Conservation (phyloP, 768 basidiomycete genomes). For the Zangia roseola region DNA sequence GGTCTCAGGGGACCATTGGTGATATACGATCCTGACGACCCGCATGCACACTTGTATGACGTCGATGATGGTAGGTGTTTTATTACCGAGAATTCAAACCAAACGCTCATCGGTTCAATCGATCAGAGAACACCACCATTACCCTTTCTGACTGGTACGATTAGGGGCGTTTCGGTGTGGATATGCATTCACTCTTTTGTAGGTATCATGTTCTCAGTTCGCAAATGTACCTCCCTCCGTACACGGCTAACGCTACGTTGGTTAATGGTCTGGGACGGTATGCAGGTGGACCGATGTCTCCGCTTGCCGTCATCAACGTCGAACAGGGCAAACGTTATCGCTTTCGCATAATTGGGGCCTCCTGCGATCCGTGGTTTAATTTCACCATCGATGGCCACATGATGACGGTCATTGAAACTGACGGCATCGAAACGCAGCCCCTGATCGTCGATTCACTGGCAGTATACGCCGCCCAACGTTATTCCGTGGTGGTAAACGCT, state of each 20-base stretch:
- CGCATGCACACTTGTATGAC: constrained; percentile 38
- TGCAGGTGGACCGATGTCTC: constrained; percentile 21
- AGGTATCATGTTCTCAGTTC: constrained; percentile 19
- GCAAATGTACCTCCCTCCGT: constrained; percentile 7
- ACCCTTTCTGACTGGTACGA: constrained; percentile 35
- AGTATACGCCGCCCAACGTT: constrained; percentile 43
- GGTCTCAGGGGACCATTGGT: constrained; percentile 32
- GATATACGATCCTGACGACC: constrained; percentile 44
- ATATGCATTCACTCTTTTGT: constrained; percentile 8
- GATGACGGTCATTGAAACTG: constrained; percentile 41
- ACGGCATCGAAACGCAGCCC: constrained; percentile 39
- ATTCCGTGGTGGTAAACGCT: constrained; percentile 45
- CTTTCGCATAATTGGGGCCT: constrained; percentile 37
- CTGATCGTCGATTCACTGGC: constrained; percentile 36
- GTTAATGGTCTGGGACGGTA: constrained; percentile 41
- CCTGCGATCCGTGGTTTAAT: constrained; percentile 32
- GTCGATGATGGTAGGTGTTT: constrained; percentile 39
- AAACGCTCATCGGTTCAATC: not conserved
- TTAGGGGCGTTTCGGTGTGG: constrained; percentile 24
- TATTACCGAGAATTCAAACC: not conserved
- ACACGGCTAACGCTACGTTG: constrained; percentile 29
- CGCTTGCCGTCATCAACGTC: constrained; percentile 35
- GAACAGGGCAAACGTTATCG: constrained; percentile 35
- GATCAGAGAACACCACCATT: constrained; percentile 41
- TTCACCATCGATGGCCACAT: constrained; percentile 28